Percentiles rank a stretch among this genome's conserved stretches.
These are phyloP conservation scores for Colletotrichum falcatum DNA, from an alignment of 2,329 filamentous ascomycete genomes.

Conservation along the genomic window DNA sequence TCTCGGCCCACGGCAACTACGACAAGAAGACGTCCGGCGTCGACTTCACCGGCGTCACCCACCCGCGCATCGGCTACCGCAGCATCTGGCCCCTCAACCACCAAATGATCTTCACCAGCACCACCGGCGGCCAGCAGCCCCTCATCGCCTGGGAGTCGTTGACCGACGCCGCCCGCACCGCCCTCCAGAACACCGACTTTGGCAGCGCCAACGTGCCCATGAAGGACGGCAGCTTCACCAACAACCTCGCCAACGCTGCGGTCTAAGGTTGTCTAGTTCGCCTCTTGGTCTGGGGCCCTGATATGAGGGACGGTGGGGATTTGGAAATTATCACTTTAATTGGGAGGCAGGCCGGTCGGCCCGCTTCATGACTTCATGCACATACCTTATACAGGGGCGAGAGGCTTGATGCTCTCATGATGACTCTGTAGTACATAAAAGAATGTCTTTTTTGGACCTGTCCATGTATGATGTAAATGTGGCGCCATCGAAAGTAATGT, in stretches of 20 bases:
- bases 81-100: constrained; percentile 51
- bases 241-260: constrained; percentile 40
- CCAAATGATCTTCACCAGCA: constrained; percentile 50
- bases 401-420: constrained; percentile 17
- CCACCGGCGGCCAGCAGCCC: constrained; percentile 52
- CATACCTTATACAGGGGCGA: constrained; percentile 18
- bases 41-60: constrained; percentile 44
- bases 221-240: constrained; percentile 39
- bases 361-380: constrained; percentile 29
- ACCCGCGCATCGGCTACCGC: constrained; percentile 49
- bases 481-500: not conserved
- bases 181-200: constrained; percentile 53
- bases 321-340: constrained; percentile 30
- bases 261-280: constrained; percentile 15
- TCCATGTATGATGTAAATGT: too few relatives aligned
- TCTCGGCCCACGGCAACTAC: constrained; percentile 50
- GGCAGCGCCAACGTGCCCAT: constrained; percentile 56
- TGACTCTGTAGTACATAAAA: constrained; percentile 27
- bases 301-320: not conserved
- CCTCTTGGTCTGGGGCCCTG: too few relatives aligned
- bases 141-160: constrained; percentile 56
- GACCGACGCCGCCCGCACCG: constrained; percentile 48
- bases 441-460: not conserved
- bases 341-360: constrained; percentile 1
- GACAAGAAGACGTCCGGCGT: constrained; percentile 44